These are phyloP conservation scores for Xerocomellus amylosporus DNA, from an alignment of 768 basidiomycete species.

Conservation along the genomic window DNA sequence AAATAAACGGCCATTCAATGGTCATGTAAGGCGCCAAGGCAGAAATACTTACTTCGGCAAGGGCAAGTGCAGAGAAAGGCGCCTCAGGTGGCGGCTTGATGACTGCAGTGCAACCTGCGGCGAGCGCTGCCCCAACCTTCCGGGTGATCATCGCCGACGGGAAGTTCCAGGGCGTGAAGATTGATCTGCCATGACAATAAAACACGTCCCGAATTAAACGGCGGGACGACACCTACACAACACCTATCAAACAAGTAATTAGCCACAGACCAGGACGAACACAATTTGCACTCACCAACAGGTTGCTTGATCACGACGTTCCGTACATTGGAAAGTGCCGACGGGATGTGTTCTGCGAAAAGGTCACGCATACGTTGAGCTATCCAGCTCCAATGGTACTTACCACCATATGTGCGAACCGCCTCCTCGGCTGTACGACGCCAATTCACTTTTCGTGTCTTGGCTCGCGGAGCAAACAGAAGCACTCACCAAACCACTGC, in stretches of 20 bases:
- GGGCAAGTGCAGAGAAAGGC: constrained; percentile 87
- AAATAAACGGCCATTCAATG: not conserved
- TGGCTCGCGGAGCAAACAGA: not conserved
- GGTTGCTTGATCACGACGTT: constrained; percentile 95
- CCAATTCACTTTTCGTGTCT: not conserved
- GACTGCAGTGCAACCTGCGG: constrained; percentile 94
- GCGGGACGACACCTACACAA: constrained; percentile 39
- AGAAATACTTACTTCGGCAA: constrained; percentile 66
- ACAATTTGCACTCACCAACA: constrained; percentile 51
- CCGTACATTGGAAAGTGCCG: constrained; percentile 61
- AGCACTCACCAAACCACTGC: constrained; percentile 74
- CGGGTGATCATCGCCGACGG: constrained; percentile 93
- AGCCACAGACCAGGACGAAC: constrained; percentile 35
- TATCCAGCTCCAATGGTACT: constrained; percentile 11
- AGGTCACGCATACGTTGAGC: not conserved
- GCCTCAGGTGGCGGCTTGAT: constrained; percentile 96
- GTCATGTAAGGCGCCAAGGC: not conserved
- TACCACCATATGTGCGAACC: constrained; percentile 86
- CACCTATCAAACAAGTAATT: constrained; percentile 32
- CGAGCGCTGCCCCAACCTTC: constrained; percentile 86
- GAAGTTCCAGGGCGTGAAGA: constrained; percentile 90
- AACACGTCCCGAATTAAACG: not conserved
- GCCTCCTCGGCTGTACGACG: constrained; percentile 77
- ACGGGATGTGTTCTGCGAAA: constrained; percentile 75
- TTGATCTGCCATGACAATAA: constrained; percentile 48